Conservation (phyloP, 2,329 filamentous ascomycete species). For the Phaeomoniella chlamydospora region DNA sequence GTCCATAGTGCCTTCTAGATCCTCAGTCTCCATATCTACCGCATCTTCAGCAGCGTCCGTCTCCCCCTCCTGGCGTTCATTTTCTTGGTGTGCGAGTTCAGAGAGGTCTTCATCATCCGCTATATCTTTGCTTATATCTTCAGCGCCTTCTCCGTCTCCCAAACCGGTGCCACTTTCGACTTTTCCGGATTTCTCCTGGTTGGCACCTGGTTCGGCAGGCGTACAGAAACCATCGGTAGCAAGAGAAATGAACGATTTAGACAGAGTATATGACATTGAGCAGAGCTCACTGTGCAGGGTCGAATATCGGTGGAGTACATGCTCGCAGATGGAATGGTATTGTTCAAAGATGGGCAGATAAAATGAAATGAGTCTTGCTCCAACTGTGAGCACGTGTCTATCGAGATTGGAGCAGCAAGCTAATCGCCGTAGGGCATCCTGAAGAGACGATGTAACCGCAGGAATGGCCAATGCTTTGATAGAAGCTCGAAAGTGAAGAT, state of each 20-base stretch:
- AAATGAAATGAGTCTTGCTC: constrained; percentile 38
- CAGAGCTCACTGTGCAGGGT: constrained; percentile 56
- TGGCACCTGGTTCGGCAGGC: constrained; percentile 65
- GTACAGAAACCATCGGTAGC: constrained; percentile 81
- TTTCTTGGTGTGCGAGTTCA: constrained; percentile 76
- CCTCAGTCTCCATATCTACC: constrained; percentile 57
- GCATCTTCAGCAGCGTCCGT: constrained; percentile 31
- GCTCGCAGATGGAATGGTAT: constrained; percentile 49
- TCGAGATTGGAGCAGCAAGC: constrained; percentile 21
- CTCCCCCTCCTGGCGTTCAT: constrained; percentile 40
- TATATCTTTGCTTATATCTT: constrained; percentile 97
- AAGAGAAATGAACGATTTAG: constrained; percentile 64
- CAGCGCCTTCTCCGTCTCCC: constrained; percentile 85
- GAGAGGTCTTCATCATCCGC: constrained; percentile 84
- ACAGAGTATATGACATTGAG: constrained; percentile 61
- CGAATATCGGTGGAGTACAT: constrained; percentile 43
- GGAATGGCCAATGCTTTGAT: constrained; percentile 45
- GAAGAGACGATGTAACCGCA: constrained; percentile 35
- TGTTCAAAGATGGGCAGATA: constrained; percentile 60
- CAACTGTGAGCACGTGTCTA: constrained; percentile 26
- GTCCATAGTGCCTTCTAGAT: constrained; percentile 68
- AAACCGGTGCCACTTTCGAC: constrained; percentile 85
- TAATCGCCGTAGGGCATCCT: constrained; percentile 30
- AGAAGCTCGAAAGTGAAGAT: constrained; percentile 36
- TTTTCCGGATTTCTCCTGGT: constrained; percentile 58